Base-by-base conservation (phyloP, 768 basidiomycete species). In the Lyophyllum decastes region DNA sequence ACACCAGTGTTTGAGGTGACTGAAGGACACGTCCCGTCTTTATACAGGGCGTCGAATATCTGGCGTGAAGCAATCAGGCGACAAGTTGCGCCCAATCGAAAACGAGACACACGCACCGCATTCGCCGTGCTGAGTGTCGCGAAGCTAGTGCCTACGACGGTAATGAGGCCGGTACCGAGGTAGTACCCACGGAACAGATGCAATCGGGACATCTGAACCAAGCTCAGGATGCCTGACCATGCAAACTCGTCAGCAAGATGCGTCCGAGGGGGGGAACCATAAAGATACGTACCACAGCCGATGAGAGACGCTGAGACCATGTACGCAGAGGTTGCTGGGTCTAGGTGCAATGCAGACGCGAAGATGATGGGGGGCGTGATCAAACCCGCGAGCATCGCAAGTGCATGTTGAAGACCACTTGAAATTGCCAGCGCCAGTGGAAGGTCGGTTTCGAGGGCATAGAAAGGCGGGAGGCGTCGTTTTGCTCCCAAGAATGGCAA, bases 291-390 rank as follows among this genome's bases (percentile, higher is more conserved):
- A 87, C 88, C 88, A 64, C 85, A 89, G n/a, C 86, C 83, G 64
- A 92, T 92, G 50, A 94, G 76, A 1, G 87, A 88, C 0, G 92
- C 85, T 8, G 90, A 92, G 61, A 94, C 83, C 86, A 93, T 84
- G 66, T 93, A 94, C 0, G 88, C 76, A 11, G 86, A 86, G 1
- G 80, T 84, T 25, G 71, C 71, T 2, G 78, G 65, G 49, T 89
- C 85, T 19, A 92, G 72, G 57, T 73, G 84, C 35, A 93, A 72
- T 4, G 84, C 69, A 51, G 80, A 83, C 0, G 89, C 83, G 63
- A 93, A 87, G 57, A 92, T 89, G 64, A 92, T 92, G 0, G 92
- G 91, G 0, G 91, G 92, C 0, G 89, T 90, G 64, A 93, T 91
- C 43, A 92, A 76, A 2, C 89, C 90, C 1, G 89, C 90, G 16